Evolutionary conservation across 108 stramenopile species (phyloP).

Genomic region (Nannochloropsis salina): DNA sequence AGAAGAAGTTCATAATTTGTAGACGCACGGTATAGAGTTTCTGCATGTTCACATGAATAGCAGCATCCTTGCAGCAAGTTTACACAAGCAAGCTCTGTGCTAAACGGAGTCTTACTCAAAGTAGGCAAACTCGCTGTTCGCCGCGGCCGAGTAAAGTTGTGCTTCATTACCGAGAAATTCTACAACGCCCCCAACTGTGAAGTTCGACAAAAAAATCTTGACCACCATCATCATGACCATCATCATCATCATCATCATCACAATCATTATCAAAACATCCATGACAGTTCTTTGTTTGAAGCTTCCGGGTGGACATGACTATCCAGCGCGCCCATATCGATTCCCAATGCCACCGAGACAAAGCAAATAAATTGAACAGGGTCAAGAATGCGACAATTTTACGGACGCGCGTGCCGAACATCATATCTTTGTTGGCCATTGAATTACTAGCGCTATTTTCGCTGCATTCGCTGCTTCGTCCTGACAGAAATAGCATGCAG

Average conservation of each 20-base stretch:
- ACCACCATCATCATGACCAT: slow-evolving; percentile 4
- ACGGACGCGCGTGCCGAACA: background rate
- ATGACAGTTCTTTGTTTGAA: background rate
- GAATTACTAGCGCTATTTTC: background rate
- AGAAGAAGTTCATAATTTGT: no score
- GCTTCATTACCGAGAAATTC: no score
- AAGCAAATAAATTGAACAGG: background rate
- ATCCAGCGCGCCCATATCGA: background rate
- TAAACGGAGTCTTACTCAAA: no score
- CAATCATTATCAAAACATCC: background rate
- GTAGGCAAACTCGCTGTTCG: no score
- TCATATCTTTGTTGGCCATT: background rate
- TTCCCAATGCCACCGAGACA: background rate
- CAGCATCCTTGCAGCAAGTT: no score
- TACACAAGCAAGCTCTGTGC: no score
- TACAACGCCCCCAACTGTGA: no score
- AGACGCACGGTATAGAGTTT: no score
- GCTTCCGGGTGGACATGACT: slow-evolving; percentile 4
- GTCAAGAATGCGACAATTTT: background rate
- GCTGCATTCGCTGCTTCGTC: background rate
- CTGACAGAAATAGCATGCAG: background rate
- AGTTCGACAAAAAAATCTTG: background rate
- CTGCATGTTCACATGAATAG: no score
- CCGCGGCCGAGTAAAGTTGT: no score
- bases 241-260: slow-evolving; percentile 6